A percentile compares a stretch with the other conserved stretches of the same genome.
These are phyloP conservation scores for Panaeolus papilionaceus DNA, from an alignment of 768 basidiomycete genomes.

Conservation along the genomic window DNA sequence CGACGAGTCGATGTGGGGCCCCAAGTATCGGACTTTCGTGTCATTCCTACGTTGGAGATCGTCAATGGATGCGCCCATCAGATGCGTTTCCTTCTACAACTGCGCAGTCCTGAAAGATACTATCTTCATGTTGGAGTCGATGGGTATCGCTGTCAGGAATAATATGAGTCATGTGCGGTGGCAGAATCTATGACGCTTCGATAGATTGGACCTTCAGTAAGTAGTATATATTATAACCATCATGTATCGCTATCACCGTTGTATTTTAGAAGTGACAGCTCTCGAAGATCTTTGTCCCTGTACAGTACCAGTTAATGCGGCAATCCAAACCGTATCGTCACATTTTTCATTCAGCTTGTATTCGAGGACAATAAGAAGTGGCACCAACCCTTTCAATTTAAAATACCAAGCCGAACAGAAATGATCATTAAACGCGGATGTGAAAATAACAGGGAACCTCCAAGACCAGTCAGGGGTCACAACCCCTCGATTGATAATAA, in stretches of 20 bases:
- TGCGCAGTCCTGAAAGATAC: slow-evolving; percentile 25
- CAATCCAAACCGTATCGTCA: too few relatives aligned
- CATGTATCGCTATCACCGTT: neutral
- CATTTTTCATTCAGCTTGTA: too few relatives aligned
- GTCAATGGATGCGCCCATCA: slow-evolving; percentile 19
- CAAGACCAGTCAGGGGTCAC: neutral
- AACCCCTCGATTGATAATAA: neutral
- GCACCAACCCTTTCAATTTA: too few relatives aligned
- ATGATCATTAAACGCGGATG: too few relatives aligned
- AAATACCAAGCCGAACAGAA: too few relatives aligned
- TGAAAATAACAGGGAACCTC: too few relatives aligned
- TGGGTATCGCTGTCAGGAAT: slow-evolving; percentile 21
- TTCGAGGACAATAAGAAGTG: too few relatives aligned
- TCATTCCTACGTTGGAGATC: slow-evolving; percentile 23
- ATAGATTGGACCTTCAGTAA: too few relatives aligned
- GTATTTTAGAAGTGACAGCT: too few relatives aligned
- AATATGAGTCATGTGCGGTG: slow-evolving; percentile 22
- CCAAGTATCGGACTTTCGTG: slow-evolving; percentile 21
- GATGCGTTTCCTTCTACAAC: slow-evolving; percentile 18
- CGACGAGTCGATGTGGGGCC: slow-evolving; percentile 26
- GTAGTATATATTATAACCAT: too few relatives aligned
- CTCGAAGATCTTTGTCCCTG: too few relatives aligned
- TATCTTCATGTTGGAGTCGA: slow-evolving; percentile 16
- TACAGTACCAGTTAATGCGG: too few relatives aligned
- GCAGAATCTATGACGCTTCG: slow-evolving; percentile 22